Evolutionary conservation across 164 flowering plant genomes (phyloP), one percentile per base, ranked within the genome.

Genomic region (Amborella trichopoda): DNA sequence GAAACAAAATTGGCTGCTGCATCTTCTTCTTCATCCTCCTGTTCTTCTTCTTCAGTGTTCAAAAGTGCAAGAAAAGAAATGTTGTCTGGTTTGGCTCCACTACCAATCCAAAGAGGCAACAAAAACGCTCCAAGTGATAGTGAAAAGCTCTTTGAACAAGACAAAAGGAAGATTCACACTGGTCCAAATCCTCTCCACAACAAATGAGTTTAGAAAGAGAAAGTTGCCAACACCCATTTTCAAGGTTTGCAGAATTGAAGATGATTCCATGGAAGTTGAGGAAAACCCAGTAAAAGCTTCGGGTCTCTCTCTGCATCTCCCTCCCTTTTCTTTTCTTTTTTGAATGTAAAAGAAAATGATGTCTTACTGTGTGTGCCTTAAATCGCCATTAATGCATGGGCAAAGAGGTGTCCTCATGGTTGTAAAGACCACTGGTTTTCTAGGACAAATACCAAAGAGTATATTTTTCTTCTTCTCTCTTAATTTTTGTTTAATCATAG

Each of bases 171-270:
- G 66, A 46, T 75, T 54, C 81, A 69, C 26, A 77, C 83, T 1
- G 88, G 88, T 58, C 88, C 88, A 21, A 80, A 80, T 60, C 88
- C 88, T 48, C 88, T 80, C 49, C 88, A 80, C 59, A 80, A 80
- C 68, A 59, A 69, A 57, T 42, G n/a, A n/a, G n/a, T n/a, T n/a
- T 38, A 38, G 41, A 32, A 10, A 1, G 20, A 10, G 20, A 11
- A 38, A 10, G 11, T 6, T 38, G 41, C 20, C 16, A 2, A 16
- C 16, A 16, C 20, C 41, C 20, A 16, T 38, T 38, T 38, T 9
- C n/a, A n/a, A n/a, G n/a, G n/a, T n/a, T n/a, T n/a, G n/a, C n/a
- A n/a, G n/a, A n/a, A n/a, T n/a, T n/a, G n/a, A n/a, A n/a, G n/a
- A n/a, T n/a, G n/a, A n/a, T n/a, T n/a, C n/a, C n/a, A n/a, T n/a